phyloP scores from a whole-genome alignment of 2,329 filamentous ascomycete species.

The Trichoderma atrobrunneum region DNA sequence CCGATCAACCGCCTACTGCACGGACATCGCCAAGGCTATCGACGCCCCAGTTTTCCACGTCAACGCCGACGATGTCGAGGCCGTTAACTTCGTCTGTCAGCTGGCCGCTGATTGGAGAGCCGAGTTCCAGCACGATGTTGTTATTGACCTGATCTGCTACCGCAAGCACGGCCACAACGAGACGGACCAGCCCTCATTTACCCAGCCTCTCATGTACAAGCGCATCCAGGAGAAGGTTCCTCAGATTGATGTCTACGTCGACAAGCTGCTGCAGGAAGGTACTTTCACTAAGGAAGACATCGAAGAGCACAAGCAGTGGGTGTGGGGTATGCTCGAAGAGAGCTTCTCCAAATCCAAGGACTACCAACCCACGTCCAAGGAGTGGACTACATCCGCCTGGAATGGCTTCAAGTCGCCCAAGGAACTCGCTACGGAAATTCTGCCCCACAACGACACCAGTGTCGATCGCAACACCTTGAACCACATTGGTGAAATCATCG shows the following conservation, averaged over 20 bases:
- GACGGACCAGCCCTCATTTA: conserved; percentile 98
- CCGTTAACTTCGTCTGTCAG: conserved; percentile 97
- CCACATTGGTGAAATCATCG: conserved; percentile 79
- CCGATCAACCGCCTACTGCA: conserved; percentile 97
- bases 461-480: conserved; percentile 71
- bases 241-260: conserved; percentile 86
- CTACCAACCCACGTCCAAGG: conserved; percentile 92
- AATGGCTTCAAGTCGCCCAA: conserved; percentile 99
- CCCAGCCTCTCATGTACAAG: conserved; percentile 99
- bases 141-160: conserved; percentile 98
- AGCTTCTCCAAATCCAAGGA: conserved; percentile 97
- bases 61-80: conserved; percentile 97
- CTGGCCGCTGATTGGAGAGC: conserved; percentile 96
- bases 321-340: conserved; percentile 98
- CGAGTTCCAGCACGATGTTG: conserved; percentile 97
- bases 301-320: conserved; percentile 99
- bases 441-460: conserved; percentile 86
- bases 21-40: conserved; percentile 97
- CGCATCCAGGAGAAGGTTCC: conserved; percentile 81
- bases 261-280: conserved; percentile 86
- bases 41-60: conserved; percentile 99
- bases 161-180: conserved; percentile 99
- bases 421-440: conserved; percentile 89
- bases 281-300: conserved; percentile 97
- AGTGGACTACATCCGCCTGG: conserved; percentile 98